Evolutionary conservation across 306 rosid species (phyloP).

Genomic region (Cicer pinnatifidum): DNA sequence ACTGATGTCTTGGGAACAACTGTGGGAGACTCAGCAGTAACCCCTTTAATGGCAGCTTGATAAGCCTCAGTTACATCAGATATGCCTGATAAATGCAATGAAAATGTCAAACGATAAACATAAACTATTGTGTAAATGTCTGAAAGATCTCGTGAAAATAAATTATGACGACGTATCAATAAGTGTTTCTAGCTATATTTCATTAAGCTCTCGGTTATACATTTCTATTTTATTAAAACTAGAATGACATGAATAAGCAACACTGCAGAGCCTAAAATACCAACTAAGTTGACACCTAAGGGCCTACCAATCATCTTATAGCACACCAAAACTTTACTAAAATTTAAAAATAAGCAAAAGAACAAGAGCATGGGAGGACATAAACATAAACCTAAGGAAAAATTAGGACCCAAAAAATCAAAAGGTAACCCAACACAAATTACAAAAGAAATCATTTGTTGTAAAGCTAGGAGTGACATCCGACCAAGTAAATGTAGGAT

Average conservation of each 20-base stretch:
- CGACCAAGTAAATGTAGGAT: no score
- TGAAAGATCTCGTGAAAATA: not conserved
- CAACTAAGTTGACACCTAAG: not conserved
- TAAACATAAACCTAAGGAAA: no score
- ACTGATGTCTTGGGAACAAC: constrained; percentile 58
- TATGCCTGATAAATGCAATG: constrained; percentile 63
- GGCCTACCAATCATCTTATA: not conserved
- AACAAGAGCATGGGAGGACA: no score
- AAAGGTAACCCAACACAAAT: no score
- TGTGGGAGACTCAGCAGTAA: constrained; percentile 60
- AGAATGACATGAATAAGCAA: not conserved
- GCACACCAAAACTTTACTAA: not conserved
- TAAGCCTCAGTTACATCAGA: constrained; percentile 88
- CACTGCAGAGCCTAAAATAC: not conserved
- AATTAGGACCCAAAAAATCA: no score
- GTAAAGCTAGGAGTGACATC: no score
- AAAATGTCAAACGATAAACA: constrained; percentile 21
- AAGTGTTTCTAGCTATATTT: not conserved
- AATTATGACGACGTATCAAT: not conserved
- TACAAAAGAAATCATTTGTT: no score
- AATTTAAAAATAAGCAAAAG: not conserved
- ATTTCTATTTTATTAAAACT: not conserved
- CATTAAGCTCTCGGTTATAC: not conserved
- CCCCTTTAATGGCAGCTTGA: constrained; percentile 78
- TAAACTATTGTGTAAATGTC: not conserved